phyloP scores from a whole-genome alignment of 331 rosid species.

The Rosa hybrid region DNA sequence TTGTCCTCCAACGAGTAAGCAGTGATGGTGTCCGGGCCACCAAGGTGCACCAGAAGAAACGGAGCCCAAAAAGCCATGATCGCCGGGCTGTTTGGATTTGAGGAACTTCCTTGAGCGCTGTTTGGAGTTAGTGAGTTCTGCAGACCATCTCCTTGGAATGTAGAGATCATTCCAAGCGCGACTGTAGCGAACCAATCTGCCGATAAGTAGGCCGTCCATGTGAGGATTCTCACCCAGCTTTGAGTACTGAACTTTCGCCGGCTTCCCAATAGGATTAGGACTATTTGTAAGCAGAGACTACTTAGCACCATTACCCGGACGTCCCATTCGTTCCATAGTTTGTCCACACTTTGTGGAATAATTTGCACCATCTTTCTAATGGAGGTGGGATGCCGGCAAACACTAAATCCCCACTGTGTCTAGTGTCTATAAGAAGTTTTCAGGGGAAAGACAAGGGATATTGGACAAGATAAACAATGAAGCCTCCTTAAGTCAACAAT shows the following conservation, averaged over 20 bases:
- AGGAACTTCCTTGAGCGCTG: not conserved
- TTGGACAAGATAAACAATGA: too few species aligned
- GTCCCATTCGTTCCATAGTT: constrained; percentile 4
- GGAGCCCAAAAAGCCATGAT: constrained; percentile 15
- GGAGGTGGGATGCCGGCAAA: too few species aligned
- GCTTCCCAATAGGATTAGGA: not conserved
- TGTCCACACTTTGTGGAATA: not conserved
- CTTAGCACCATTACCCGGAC: not conserved
- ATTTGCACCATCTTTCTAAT: not conserved
- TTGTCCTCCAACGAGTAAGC: constrained; percentile 23
- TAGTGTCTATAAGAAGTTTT: too few species aligned
- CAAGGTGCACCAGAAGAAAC: constrained; percentile 15
- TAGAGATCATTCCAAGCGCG: not conserved
- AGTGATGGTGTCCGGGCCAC: constrained; percentile 17
- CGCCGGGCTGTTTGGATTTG: not conserved
- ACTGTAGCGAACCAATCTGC: constrained; percentile 14
- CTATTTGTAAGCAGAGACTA: not conserved
- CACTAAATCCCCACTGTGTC: too few species aligned
- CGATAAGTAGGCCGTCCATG: constrained; percentile 5
- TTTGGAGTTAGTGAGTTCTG: too few species aligned
- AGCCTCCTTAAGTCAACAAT: too few species aligned
- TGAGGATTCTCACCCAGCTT: not conserved
- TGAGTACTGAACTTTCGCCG: not conserved
- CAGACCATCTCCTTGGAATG: not conserved
- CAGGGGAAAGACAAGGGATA: too few species aligned